Evolutionary conservation across 495 filamentous ascomycete genomes (phyloP).

Genomic region (Xylaria intraflava): DNA sequence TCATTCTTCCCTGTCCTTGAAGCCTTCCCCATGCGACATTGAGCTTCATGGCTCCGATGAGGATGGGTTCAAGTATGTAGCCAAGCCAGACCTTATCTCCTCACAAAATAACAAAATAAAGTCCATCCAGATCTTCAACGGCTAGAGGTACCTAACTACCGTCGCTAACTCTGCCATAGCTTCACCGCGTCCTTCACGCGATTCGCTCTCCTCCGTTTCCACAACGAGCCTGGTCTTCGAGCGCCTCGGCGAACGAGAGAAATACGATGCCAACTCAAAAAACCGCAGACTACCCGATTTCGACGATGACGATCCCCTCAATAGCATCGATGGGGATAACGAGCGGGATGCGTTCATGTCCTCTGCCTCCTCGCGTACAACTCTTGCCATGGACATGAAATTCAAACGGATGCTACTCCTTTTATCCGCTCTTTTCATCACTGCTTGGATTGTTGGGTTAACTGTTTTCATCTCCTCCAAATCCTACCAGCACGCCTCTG

Average conservation of each 20-base stretch:
- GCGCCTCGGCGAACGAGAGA: slow-evolving; percentile 52
- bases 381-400: slow-evolving; percentile 48
- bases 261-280: slow-evolving; percentile 28
- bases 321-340: slow-evolving; percentile 28
- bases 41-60: background rate
- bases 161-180: slow-evolving; percentile 9
- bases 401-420: slow-evolving; percentile 62
- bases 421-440: slow-evolving; percentile 57
- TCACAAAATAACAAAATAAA: too few species aligned
- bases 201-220: slow-evolving; percentile 62
- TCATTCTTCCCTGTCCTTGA: background rate
- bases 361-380: slow-evolving; percentile 25
- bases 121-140: background rate
- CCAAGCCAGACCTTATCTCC: background rate
- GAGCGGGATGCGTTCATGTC: slow-evolving; percentile 42
- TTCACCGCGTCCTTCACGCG: slow-evolving; percentile 41
- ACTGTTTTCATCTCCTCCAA: slow-evolving; percentile 64
- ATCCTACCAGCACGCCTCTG: slow-evolving; percentile 55
- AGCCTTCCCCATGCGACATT: background rate
- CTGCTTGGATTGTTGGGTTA: slow-evolving; percentile 75
- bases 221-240: slow-evolving; percentile 76
- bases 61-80: slow-evolving; percentile 8
- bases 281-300: slow-evolving; percentile 27
- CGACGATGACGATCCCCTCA: slow-evolving; percentile 45
- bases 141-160: too few species aligned